Evolutionary conservation across 108 stramenopile genomes (phyloP), one percentile per base, ranked within the genome.

Genomic region (Nitzschia sp.): DNA sequence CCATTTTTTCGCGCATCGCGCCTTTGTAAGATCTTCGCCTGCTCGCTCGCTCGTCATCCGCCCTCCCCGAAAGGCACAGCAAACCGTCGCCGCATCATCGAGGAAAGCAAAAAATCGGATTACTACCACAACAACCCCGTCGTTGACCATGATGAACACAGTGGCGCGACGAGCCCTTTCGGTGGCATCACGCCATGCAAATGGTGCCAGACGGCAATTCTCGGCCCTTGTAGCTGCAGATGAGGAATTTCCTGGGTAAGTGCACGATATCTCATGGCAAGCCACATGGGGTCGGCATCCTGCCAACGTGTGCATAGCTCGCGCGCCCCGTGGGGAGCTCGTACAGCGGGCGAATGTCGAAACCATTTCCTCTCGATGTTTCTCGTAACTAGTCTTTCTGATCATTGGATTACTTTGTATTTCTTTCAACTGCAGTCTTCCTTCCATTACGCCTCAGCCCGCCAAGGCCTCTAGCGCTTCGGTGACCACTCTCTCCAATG

Each of bases 401-500:
- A n/a, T n/a, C n/a, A n/a, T n/a, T n/a, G n/a, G n/a, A n/a, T n/a
- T n/a, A n/a, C n/a, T n/a, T n/a, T n/a, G 5, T 6, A 24, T 53
- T 53, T 24, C 51, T 6, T 24, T 53, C 5, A 29, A 31, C 34
- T 46, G 36, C 77, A 92, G 91, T n/a, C 58, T 93, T 59, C 93
- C 93, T 13, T 32, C 78, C 2, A 65, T 72, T 19, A 72, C 85
- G 1, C 93, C 93, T 15, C 54, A 79, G 19, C 51, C 83, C 21
- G 78, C 82, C 59, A 86, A 87, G 59, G 82, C 84, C 11, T 86
- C 82, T 29, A 53, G 68, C 45, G 74, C 87, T 15, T 88, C 86
- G 26, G 83, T 90, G 18, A 89, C 84, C 54, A 90, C 87, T 24
- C 85, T 94, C 59, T 67, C 88, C 64, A 84, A 65, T 61, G 93